These are phyloP conservation scores for Vitis cinerea DNA, from an alignment of 164 flowering plant genomes.

Conservation along the genomic window DNA sequence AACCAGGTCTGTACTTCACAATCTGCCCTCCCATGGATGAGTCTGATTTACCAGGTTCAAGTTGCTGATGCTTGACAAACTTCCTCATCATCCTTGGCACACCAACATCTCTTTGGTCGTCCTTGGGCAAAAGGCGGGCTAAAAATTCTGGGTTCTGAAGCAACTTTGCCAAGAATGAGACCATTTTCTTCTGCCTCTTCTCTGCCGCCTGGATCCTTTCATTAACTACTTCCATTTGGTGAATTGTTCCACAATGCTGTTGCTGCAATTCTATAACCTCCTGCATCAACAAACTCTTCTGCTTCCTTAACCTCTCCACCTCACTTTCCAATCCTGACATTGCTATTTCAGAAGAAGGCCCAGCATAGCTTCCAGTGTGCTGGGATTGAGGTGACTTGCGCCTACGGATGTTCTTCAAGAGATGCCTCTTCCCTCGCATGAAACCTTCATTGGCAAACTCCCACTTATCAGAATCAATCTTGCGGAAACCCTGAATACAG, in stretches of 20 bases:
- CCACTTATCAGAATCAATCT: constrained; percentile 80
- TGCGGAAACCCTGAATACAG: constrained; percentile 80
- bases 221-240: constrained; percentile 52
- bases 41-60: constrained; percentile 11
- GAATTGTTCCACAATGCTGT: constrained; percentile 56
- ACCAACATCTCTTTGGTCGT: constrained; percentile 35
- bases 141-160: constrained; percentile 67
- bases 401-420: constrained; percentile 79
- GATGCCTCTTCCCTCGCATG: constrained; percentile 57
- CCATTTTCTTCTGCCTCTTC: constrained; percentile 72
- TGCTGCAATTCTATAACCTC: constrained; percentile 69
- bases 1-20: constrained; percentile 34
- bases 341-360: constrained; percentile 31
- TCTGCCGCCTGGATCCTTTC: constrained; percentile 68
- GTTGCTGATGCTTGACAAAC: constrained; percentile 51
- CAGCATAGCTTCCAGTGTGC: constrained; percentile 31
- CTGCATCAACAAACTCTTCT: constrained; percentile 56
- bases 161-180: constrained; percentile 69
- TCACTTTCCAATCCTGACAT: constrained; percentile 46
- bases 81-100: constrained; percentile 53
- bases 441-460: constrained; percentile 84
- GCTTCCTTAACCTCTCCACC: constrained; percentile 53
- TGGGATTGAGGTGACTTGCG: constrained; percentile 61
- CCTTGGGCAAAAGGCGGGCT: constrained; percentile 42
- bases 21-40: constrained; percentile 41